Base-by-base conservation (phyloP, 1,139 yeast genomes). In the Geotrichum citri-aurantii region DNA sequence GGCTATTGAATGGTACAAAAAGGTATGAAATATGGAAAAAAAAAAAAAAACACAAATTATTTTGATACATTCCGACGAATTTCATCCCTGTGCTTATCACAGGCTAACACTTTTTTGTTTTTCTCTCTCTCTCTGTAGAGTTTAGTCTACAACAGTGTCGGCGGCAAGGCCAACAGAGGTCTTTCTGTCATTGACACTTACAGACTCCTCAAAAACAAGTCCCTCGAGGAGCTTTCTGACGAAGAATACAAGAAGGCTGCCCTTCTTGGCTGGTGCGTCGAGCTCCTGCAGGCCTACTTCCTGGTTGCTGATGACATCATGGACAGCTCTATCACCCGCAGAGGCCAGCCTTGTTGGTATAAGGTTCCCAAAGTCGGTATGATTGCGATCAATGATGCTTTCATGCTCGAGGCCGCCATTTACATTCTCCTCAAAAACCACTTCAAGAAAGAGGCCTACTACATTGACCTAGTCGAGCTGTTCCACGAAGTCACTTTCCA, bases 291-390 rank as follows among this genome's bases (percentile, higher is more conserved):
- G 76, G 99, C 97, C 1, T 93, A 90, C 74, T 95, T 95, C 79
- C 81, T 95, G 68, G 98, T 95, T 57, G 96, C 98, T 44, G 99
- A 95, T 73, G 99, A 95, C 74, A 95, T 95, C 83, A 95, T 95
- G 99, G 99, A 95, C 75, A 84, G 84, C 66, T 89, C 97, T 46
- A 88, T 90, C 74, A 95, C 99, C 52, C 88, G 99, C 80, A 86
- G 99, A 73, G 98, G 97, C 59, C 98, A 93, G 75, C 93, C 97
- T 66, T 95, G 99, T 77, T 95, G 99, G 99, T 95, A 92, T 78
- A 85, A 73, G 19, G 81, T 77, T 57, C 86, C 84, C 62, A 84
- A 84, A 51, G 96, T 92, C 59, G 89, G 88, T 50, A 89, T 90
- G 73, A 87, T 93, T 72, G 99, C 99, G 62, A 93, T 95, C 75